These are phyloP conservation scores for Syzygium oleosum DNA, from an alignment of 345 rosid genomes.

Conservation along the genomic window DNA sequence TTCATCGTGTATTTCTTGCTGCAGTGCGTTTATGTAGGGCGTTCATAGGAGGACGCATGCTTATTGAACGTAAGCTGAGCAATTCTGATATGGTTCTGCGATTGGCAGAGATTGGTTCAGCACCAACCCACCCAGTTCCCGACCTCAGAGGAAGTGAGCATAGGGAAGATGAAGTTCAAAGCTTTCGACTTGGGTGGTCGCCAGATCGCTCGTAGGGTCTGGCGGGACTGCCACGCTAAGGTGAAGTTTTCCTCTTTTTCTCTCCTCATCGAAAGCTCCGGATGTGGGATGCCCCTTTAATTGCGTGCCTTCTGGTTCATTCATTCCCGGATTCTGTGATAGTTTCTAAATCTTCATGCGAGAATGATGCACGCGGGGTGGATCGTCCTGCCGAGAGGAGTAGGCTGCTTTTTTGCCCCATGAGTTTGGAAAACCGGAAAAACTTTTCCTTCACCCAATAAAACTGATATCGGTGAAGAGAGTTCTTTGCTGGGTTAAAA, in stretches of 20 bases:
- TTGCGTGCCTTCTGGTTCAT: neutral
- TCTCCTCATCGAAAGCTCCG: neutral
- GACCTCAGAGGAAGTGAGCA: no score
- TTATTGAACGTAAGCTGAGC: neutral
- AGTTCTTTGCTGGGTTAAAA: neutral
- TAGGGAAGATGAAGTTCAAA: constrained; percentile 38
- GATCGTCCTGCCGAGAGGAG: neutral
- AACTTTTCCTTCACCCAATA: no score
- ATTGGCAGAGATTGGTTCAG: constrained; percentile 30
- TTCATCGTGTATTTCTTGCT: no score
- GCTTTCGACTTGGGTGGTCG: constrained; percentile 45
- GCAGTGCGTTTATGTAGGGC: no score
- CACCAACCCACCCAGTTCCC: no score
- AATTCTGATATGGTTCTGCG: neutral
- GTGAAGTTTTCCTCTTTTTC: neutral
- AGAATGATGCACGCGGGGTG: neutral
- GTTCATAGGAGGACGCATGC: neutral
- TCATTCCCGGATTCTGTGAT: no score
- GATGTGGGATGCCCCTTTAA: neutral
- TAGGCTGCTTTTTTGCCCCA: neutral
- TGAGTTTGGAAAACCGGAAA: no score
- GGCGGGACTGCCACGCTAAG: constrained; percentile 37
- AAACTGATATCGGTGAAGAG: accelerated
- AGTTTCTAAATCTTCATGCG: no score
- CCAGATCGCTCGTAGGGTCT: constrained; percentile 33